Evolutionary conservation across 2,329 filamentous ascomycete genomes (phyloP).

Genomic region (Aspergillus pseudonomiae): DNA sequence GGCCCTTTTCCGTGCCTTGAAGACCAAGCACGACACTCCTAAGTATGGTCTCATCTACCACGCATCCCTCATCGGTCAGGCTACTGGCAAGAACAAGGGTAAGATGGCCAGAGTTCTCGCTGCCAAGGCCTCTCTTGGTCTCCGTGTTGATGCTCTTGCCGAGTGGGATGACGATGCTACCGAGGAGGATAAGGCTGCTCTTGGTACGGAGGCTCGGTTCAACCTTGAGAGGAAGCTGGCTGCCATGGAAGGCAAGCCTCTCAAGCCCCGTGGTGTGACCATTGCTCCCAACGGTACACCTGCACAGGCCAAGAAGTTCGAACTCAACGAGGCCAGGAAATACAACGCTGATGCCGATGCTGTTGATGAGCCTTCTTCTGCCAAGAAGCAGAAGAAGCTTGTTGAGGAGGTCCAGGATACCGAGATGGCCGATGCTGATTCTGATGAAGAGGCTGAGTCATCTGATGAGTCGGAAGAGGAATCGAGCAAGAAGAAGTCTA

Average conservation of each 20-base stretch:
- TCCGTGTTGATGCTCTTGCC: slow-evolving; percentile 87
- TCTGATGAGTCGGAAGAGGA: slow-evolving; percentile 36
- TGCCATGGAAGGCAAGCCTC: slow-evolving; percentile 82
- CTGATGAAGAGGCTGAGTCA: slow-evolving; percentile 33
- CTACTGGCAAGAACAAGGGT: slow-evolving; percentile 97
- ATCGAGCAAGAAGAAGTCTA: slow-evolving; percentile 39
- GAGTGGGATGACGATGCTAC: slow-evolving; percentile 77
- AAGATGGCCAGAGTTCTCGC: slow-evolving; percentile 98
- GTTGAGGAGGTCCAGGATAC: slow-evolving; percentile 50
- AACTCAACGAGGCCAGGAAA: slow-evolving; percentile 87
- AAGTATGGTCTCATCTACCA: slow-evolving; percentile 97
- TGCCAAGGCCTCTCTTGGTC: slow-evolving; percentile 87
- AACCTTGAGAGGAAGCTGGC: slow-evolving; percentile 54
- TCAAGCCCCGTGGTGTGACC: slow-evolving; percentile 73
- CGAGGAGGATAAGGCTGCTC: slow-evolving; percentile 83
- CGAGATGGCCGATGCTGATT: slow-evolving; percentile 48
- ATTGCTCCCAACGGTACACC: slow-evolving; percentile 74
- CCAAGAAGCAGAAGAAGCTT: slow-evolving; percentile 51
- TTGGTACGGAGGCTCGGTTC: slow-evolving; percentile 66
- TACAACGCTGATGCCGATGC: slow-evolving; percentile 96
- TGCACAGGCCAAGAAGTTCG: slow-evolving; percentile 68
- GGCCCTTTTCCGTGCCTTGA: slow-evolving; percentile 94
- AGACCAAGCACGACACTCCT: slow-evolving; percentile 98
- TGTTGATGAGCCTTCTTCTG: slow-evolving; percentile 61
- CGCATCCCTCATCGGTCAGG: slow-evolving; percentile 91